phyloP scores from a whole-genome alignment of 306 rosid species.

The Castanea crenata region DNA sequence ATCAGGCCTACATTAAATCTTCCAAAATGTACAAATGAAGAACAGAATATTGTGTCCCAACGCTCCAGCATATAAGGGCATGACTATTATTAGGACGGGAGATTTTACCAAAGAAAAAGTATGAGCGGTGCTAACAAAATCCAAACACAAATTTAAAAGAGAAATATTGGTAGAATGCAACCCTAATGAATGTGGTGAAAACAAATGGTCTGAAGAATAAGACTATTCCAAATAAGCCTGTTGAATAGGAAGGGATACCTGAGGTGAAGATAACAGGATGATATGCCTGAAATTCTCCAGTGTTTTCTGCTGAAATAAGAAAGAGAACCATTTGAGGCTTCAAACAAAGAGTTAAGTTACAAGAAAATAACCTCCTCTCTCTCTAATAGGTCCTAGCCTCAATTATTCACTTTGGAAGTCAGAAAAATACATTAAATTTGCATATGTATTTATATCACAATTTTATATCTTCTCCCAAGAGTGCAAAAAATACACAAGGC shows the following conservation, averaged over 20 bases:
- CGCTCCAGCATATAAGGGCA: not conserved
- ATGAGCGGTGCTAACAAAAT: not conserved
- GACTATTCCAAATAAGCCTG: not conserved
- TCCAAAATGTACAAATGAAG: not conserved
- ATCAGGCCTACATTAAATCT: not conserved
- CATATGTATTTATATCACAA: not conserved
- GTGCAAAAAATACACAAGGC: too few species aligned
- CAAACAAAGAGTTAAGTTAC: not conserved
- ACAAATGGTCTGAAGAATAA: not conserved
- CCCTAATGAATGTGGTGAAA: too few species aligned
- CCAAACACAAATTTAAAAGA: not conserved
- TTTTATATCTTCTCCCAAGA: too few species aligned
- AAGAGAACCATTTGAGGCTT: not conserved
- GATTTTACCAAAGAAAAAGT: not conserved
- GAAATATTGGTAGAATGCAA: not conserved
- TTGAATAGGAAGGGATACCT: conserved; percentile 46
- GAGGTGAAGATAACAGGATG: conserved; percentile 87
- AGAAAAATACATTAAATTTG: not conserved
- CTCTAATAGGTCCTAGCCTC: too few species aligned
- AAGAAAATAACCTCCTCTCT: not conserved
- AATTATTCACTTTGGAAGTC: not conserved
- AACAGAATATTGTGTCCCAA: not conserved
- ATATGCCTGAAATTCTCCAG: conserved; percentile 77
- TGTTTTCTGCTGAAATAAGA: conserved; percentile 73
- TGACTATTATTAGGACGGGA: not conserved